These are phyloP conservation scores for Vaccinium corymbosum DNA, from an alignment of 148 eudicot species.

Conservation along the genomic window DNA sequence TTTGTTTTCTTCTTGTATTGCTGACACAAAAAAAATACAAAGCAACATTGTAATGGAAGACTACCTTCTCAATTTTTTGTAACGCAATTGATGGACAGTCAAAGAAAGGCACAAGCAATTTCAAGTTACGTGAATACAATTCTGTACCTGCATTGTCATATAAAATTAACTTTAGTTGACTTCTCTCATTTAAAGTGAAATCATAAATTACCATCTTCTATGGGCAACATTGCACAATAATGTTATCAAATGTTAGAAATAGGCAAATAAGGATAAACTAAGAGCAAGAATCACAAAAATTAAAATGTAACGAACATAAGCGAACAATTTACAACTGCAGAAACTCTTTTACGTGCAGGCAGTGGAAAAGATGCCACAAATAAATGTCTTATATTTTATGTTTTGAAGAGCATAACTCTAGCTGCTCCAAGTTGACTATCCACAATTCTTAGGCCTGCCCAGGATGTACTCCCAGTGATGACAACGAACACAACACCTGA, in stretches of 20 bases:
- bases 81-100: constrained; percentile 68
- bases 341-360: not conserved
- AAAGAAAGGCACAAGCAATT: constrained; percentile 89
- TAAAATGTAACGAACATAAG: not conserved
- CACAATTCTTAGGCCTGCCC: too few relatives aligned
- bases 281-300: not conserved
- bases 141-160: constrained; percentile 58
- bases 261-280: not conserved
- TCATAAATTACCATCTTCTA: not conserved
- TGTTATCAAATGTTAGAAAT: not conserved
- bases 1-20: not conserved
- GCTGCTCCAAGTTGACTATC: too few relatives aligned
- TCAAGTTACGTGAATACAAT: constrained; percentile 78
- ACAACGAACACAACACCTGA: too few relatives aligned
- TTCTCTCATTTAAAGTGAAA: too few relatives aligned
- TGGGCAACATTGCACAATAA: not conserved
- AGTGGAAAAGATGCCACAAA: not conserved
- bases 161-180: constrained; percentile 3
- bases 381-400: not conserved
- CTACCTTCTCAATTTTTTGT: constrained; percentile 65
- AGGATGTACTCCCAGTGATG: too few relatives aligned
- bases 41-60: not conserved
- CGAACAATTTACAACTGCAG: not conserved
- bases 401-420: not conserved
- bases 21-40: not conserved